phyloP scores from a whole-genome alignment of 306 rosid genomes.

The Vachellia collinsii region DNA sequence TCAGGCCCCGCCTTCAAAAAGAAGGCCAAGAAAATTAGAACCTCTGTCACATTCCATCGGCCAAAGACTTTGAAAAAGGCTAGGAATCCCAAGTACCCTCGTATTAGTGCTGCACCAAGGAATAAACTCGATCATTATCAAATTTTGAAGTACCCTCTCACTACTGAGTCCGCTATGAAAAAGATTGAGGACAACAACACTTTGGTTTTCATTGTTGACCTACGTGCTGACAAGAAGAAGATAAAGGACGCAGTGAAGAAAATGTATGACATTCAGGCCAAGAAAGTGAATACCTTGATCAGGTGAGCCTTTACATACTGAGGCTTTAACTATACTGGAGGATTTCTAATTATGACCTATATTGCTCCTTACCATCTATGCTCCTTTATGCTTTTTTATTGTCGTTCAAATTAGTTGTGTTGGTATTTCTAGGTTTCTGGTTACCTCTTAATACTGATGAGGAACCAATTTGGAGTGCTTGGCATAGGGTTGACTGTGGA shows the following conservation, averaged over 20 bases:
- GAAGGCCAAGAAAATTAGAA: slow-evolving; percentile 64
- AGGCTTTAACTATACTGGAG: background rate
- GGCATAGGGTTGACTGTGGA: background rate
- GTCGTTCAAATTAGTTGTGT: background rate
- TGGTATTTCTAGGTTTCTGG: background rate
- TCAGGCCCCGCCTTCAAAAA: slow-evolving; percentile 55
- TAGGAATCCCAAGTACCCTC: slow-evolving; percentile 85
- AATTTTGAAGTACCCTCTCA: slow-evolving; percentile 76
- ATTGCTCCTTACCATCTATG: background rate
- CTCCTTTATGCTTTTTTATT: background rate
- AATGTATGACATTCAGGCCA: slow-evolving; percentile 88
- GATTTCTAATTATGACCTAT: background rate
- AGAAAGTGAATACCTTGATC: slow-evolving; percentile 88
- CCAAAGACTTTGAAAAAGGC: slow-evolving; percentile 72
- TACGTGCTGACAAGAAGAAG: slow-evolving; percentile 90
- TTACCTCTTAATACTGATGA: background rate
- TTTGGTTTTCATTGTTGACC: slow-evolving; percentile 81
- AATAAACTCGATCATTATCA: slow-evolving; percentile 87
- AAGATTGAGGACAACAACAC: slow-evolving; percentile 90
- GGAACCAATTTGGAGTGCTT: background rate
- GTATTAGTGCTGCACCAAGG: slow-evolving; percentile 83
- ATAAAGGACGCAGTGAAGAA: slow-evolving; percentile 83
- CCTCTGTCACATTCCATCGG: slow-evolving; percentile 58
- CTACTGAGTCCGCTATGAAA: slow-evolving; percentile 92
- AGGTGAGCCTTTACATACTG: slow-evolving; percentile 48